A percentile compares a stretch with the other conserved stretches of the same genome.
Conservation (phyloP, 495 filamentous ascomycete species). For the Penicillium cosmopolitanum region DNA sequence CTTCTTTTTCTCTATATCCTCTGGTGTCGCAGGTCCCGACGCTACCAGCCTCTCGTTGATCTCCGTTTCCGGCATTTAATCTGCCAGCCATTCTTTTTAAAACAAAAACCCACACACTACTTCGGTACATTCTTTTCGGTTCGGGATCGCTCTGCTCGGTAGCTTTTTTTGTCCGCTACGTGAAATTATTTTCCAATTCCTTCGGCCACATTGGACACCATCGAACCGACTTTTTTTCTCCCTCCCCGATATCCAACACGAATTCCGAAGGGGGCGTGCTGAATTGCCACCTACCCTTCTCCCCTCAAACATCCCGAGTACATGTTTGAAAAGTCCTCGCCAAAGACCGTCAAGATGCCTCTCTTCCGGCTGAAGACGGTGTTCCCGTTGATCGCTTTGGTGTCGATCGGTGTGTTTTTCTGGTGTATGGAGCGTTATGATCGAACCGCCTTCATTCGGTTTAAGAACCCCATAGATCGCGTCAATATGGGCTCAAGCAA, state of each 20-base stretch:
- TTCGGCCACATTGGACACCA: background rate
- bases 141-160: background rate
- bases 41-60: constrained; percentile 41
- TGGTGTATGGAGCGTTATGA: constrained; percentile 51
- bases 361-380: constrained; percentile 49
- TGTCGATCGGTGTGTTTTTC: constrained; percentile 52
- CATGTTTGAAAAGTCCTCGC: constrained; percentile 44
- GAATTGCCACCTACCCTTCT: constrained; percentile 2
- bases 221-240: background rate
- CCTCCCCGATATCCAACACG: background rate
- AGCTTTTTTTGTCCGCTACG: background rate
- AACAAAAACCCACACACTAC: constrained; percentile 7
- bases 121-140: constrained; percentile 12
- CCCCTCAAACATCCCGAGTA: constrained; percentile 14
- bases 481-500: constrained; percentile 21
- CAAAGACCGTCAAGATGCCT: constrained; percentile 46
- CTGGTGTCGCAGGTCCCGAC: constrained; percentile 43
- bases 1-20: constrained; percentile 24
- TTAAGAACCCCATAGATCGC: constrained; percentile 45
- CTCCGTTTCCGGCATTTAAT: constrained; percentile 24
- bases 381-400: constrained; percentile 47
- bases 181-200: background rate
- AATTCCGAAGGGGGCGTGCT: constrained; percentile 9
- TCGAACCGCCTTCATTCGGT: constrained; percentile 43
- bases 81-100: constrained; percentile 33